phyloP scores from a whole-genome alignment of 1,139 yeast genomes.

The Zhuliangozyma parablackwelliae region DNA sequence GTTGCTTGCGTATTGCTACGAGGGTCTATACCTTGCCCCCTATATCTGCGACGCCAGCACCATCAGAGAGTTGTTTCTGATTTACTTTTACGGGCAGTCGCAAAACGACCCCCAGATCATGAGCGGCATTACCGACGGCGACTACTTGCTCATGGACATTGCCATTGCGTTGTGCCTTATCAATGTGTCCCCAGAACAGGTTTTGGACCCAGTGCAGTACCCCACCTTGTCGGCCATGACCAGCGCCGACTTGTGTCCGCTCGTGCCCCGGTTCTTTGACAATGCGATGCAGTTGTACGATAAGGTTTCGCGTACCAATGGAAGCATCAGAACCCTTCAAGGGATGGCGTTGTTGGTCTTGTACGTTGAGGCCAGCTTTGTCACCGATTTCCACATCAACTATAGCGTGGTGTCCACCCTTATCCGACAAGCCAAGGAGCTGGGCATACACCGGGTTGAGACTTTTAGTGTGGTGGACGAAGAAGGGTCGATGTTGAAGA shows the following conservation, averaged over 20 bases:
- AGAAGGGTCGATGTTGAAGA: slow-evolving; percentile 10
- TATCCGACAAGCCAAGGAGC: slow-evolving; percentile 18
- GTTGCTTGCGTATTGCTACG: slow-evolving; percentile 8
- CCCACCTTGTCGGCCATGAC: slow-evolving; percentile 6
- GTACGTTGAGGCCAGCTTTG: slow-evolving; percentile 20
- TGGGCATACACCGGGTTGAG: slow-evolving; percentile 18
- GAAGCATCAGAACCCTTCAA: slow-evolving; percentile 20
- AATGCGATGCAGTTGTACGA: slow-evolving; percentile 20
- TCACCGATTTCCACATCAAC: slow-evolving; percentile 21
- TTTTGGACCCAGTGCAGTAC: slow-evolving; percentile 3
- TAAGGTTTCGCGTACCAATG: slow-evolving; percentile 13
- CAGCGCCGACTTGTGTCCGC: slow-evolving; percentile 1
- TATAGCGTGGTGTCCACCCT: slow-evolving; percentile 17
- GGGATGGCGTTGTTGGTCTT: slow-evolving; percentile 19
- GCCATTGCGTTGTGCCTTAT: slow-evolving; percentile 12
- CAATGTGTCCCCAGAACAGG: slow-evolving; percentile 3
- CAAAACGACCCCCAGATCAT: slow-evolving; percentile 6
- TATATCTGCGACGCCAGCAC: slow-evolving; percentile 5
- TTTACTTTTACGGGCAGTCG: slow-evolving; percentile 6
- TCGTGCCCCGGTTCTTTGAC: slow-evolving; percentile 10
- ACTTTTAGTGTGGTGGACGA: slow-evolving; percentile 6
- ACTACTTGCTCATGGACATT: slow-evolving; percentile 15
- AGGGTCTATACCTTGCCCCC: slow-evolving; percentile 5
- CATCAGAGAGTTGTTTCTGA: slow-evolving; percentile 9
- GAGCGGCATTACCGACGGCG: slow-evolving; percentile 7